These are phyloP conservation scores for Oehlia diaphana DNA, from an alignment of 192 early-diverging fungal species.

Conservation along the genomic window DNA sequence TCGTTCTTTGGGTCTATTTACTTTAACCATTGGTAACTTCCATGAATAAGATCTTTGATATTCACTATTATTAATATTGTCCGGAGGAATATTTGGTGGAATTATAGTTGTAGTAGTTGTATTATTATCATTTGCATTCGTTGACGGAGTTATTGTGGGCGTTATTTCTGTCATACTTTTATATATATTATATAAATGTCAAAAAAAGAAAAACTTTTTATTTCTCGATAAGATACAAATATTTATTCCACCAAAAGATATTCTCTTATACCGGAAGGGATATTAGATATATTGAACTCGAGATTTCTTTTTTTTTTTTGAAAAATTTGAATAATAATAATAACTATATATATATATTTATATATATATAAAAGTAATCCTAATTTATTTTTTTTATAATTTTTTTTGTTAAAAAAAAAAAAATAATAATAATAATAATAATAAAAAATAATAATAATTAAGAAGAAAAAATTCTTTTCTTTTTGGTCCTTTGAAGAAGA, in stretches of 20 bases:
- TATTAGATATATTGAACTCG: neutral
- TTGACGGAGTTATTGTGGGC: neutral
- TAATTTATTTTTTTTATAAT: too few species aligned
- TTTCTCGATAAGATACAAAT: neutral
- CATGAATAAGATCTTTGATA: slow-evolving; percentile 22
- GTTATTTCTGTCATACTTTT: neutral
- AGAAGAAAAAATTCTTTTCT: too few species aligned
- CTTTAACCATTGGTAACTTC: slow-evolving; percentile 10
- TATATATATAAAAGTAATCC: too few species aligned
- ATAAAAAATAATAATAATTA: too few species aligned
- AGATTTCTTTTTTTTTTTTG: neutral
- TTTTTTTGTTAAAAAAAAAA: too few species aligned
- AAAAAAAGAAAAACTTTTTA: neutral
- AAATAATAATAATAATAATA: too few species aligned
- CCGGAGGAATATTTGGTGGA: neutral
- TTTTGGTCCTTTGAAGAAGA: too few species aligned
- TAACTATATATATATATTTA: too few species aligned
- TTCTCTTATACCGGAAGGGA: too few species aligned
- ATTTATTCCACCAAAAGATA: too few species aligned
- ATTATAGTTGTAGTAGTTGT: neutral
- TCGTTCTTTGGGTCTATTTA: slow-evolving; percentile 4
- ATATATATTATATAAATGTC: neutral
- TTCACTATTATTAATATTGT: slow-evolving; percentile 3
- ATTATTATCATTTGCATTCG: neutral
- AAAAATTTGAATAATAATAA: too few species aligned